Evolutionary conservation across 2,329 filamentous ascomycete genomes (phyloP).

Genomic region (Pseudogymnoascus sp.): DNA sequence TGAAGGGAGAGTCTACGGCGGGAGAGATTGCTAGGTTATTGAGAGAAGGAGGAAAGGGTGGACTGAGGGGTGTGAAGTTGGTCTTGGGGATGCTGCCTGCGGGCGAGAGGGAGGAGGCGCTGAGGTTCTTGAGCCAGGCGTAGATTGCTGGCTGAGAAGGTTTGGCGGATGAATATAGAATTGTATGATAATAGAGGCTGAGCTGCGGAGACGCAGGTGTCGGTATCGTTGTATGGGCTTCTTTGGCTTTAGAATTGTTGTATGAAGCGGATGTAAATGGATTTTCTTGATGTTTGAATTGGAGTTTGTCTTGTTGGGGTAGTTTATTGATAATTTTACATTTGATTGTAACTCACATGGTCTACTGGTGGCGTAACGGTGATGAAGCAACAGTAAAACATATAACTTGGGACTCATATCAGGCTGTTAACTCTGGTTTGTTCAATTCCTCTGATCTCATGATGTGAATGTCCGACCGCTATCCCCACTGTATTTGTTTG

Average conservation of each 20-base stretch:
- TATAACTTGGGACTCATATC: no score
- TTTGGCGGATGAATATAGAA: background rate
- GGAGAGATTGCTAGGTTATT: constrained; percentile 63
- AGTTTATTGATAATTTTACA: background rate
- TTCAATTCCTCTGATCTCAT: no score
- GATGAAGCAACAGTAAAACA: background rate
- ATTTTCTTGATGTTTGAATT: background rate
- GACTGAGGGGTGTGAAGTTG: constrained; percentile 78
- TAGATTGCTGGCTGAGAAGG: background rate
- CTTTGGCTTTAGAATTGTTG: background rate
- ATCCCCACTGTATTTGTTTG: no score
- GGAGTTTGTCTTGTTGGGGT: background rate
- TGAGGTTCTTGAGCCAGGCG: constrained; percentile 25
- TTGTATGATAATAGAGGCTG: constrained; percentile 2
- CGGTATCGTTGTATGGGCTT: background rate
- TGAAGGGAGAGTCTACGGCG: constrained; percentile 70
- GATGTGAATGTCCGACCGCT: no score
- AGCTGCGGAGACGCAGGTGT: background rate
- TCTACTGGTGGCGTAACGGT: background rate
- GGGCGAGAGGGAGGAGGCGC: constrained; percentile 64
- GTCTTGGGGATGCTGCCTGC: constrained; percentile 81
- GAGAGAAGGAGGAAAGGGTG: constrained; percentile 58
- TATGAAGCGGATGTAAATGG: background rate
- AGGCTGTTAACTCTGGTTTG: no score
- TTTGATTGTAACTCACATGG: background rate